Conservation (phyloP, 441 rosid species). For the Pelargonium exstipulatum region DNA sequence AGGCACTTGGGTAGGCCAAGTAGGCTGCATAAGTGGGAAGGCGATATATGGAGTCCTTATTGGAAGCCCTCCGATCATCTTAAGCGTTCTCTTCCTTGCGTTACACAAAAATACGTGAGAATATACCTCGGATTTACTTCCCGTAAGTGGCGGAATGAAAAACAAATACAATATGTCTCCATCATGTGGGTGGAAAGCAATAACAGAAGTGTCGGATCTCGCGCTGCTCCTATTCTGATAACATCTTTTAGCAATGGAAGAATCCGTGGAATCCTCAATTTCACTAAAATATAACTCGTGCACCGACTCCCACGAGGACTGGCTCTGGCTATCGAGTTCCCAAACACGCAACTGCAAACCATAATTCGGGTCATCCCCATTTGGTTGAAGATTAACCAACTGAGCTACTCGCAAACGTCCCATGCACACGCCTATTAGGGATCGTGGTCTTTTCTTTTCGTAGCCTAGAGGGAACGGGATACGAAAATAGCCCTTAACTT, state of each 20-base stretch:
- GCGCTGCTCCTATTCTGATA: not conserved
- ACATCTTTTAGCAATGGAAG: no score
- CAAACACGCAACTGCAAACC: not conserved
- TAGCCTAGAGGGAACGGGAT: no score
- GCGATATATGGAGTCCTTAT: not conserved
- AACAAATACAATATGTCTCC: not conserved
- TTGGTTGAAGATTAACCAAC: no score
- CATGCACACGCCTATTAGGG: not conserved
- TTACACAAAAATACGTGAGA: not conserved
- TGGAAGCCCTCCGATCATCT: not conserved
- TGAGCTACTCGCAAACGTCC: not conserved
- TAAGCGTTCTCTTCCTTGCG: not conserved
- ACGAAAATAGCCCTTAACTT: no score
- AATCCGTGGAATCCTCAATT: not conserved
- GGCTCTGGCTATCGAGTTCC: not conserved
- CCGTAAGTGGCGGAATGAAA: no score
- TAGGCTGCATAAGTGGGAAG: not conserved
- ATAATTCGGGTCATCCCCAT: no score
- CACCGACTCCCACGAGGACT: not conserved
- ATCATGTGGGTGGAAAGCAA: not conserved
- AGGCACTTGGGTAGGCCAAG: not conserved
- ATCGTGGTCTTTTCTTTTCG: no score
- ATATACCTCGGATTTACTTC: no score
- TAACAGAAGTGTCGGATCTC: not conserved
- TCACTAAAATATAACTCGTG: not conserved